Conservation (phyloP, 257 asterid genomes). For the Coffea eugenioides region DNA sequence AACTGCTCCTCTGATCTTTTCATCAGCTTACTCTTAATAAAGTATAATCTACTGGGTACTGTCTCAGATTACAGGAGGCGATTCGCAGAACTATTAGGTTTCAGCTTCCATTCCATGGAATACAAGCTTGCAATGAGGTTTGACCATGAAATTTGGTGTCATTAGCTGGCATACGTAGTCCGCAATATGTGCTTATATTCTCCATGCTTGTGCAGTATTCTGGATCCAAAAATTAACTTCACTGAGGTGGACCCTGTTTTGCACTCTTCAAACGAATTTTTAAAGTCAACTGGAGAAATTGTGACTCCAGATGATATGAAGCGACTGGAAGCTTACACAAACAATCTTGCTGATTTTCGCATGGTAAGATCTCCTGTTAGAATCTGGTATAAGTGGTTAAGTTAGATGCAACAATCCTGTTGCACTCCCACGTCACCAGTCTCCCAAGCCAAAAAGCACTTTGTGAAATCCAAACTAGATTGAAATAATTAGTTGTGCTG, state of each 20-base stretch:
- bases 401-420: neutral
- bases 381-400: neutral
- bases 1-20: slow-evolving; percentile 5
- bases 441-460: neutral
- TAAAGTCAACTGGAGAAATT: slow-evolving; percentile 45
- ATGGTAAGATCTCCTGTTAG: slow-evolving; percentile 41
- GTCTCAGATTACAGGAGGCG: slow-evolving; percentile 62
- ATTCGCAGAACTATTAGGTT: slow-evolving; percentile 48
- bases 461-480: neutral
- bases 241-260: slow-evolving; percentile 39
- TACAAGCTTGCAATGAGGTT: slow-evolving; percentile 97
- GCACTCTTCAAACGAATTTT: slow-evolving; percentile 41
- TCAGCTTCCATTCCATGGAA: slow-evolving; percentile 71
- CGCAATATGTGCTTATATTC: slow-evolving; percentile 25
- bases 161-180: slow-evolving; percentile 15
- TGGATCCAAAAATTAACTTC: slow-evolving; percentile 84
- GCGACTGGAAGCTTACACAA: slow-evolving; percentile 76
- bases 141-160: slow-evolving; percentile 18
- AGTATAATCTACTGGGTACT: slow-evolving; percentile 4
- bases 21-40: neutral
- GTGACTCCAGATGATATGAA: slow-evolving; percentile 55
- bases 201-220: slow-evolving; percentile 55
- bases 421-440: neutral
- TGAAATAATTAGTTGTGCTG: neutral
- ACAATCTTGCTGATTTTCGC: slow-evolving; percentile 57